Percentiles rank a stretch among this genome's conserved stretches.
These are phyloP conservation scores for Ophiostoma piceae DNA, from an alignment of 2,329 filamentous ascomycete species.

Conservation along the genomic window DNA sequence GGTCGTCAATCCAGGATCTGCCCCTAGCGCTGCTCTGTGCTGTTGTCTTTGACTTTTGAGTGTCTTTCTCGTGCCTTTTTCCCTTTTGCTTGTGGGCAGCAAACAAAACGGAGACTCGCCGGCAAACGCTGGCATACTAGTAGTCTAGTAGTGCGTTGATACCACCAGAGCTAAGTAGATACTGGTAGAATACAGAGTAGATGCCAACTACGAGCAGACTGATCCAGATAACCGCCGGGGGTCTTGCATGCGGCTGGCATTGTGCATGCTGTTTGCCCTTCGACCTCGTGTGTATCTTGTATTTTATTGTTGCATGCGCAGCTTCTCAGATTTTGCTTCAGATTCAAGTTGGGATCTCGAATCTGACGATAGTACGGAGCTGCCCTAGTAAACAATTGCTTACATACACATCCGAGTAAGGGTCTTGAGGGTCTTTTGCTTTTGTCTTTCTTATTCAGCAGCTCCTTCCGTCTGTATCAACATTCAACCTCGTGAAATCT, in stretches of 20 bases:
- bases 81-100: constrained; percentile 16
- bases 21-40: constrained; percentile 23
- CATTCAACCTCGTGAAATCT: not conserved
- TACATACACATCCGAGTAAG: not conserved
- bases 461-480: not conserved
- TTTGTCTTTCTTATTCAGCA: constrained; percentile 3
- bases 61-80: constrained; percentile 5
- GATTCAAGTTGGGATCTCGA: not conserved
- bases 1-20: constrained; percentile 21
- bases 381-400: not conserved
- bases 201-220: not conserved
- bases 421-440: not conserved
- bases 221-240: constrained; percentile 9
- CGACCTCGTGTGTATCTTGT: not conserved
- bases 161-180: not conserved
- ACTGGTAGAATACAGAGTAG: not conserved
- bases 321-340: not conserved
- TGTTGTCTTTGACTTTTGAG: constrained; percentile 5
- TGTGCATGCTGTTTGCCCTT: not conserved
- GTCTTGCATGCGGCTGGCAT: constrained; percentile 8
- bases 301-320: not conserved
- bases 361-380: not conserved
- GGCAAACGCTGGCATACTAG: constrained; percentile 5
- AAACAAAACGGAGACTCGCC: constrained; percentile 14
- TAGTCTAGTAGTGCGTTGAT: not conserved